Evolutionary conservation across 148 eudicot species (phyloP).

Genomic region (Rhododendron griersonianum): DNA sequence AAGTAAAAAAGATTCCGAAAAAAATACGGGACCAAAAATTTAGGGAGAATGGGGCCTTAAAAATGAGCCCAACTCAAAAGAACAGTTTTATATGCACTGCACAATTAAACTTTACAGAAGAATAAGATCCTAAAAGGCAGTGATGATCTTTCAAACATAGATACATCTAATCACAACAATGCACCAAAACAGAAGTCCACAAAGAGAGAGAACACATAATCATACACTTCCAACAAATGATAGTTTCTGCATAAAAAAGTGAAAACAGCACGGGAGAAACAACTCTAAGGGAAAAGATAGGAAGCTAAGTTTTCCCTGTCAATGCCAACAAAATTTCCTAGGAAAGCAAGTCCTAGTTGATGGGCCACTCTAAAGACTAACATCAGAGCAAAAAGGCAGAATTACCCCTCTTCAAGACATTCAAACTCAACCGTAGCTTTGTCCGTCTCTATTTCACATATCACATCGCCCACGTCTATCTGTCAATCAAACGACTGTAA

Average conservation of each 20-base stretch:
- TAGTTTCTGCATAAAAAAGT: neutral
- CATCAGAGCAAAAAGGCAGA: neutral
- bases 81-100: neutral
- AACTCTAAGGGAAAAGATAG: neutral
- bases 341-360: neutral
- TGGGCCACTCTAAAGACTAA: neutral
- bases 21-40: neutral
- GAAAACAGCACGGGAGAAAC: neutral
- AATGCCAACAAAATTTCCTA: neutral
- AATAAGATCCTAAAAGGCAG: neutral
- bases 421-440: slow-evolving; percentile 96
- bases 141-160: neutral
- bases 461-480: slow-evolving; percentile 84
- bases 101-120: neutral
- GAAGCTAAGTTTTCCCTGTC: neutral
- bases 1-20: too few species aligned
- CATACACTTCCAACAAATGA: neutral
- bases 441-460: slow-evolving; percentile 97
- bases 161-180: neutral
- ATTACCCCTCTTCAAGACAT: slow-evolving; percentile 93
- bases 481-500: slow-evolving; percentile 28
- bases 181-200: neutral
- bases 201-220: neutral
- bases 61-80: neutral
- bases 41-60: neutral